These are phyloP conservation scores for Zygosaccharomyces pseudobailii DNA, from an alignment of 1,139 yeast species.

Conservation along the genomic window DNA sequence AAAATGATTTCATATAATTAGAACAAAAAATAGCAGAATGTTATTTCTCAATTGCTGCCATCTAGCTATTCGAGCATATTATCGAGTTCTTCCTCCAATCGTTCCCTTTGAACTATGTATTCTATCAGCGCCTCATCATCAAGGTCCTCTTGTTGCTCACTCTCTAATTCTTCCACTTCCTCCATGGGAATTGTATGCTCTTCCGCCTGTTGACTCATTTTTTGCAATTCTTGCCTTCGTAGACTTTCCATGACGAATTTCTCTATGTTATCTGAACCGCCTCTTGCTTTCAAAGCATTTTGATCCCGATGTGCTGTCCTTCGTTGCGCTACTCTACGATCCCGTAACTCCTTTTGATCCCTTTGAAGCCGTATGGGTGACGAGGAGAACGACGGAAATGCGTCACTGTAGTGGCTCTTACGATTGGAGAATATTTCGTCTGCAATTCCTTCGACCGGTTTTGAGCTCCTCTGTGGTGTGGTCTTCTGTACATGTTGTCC, in stretches of 20 bases:
- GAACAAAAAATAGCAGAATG: neutral
- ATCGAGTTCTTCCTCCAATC: constrained; percentile 20
- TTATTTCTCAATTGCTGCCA: no score
- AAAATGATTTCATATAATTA: no score
- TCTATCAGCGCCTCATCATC: constrained; percentile 27
- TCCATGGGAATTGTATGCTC: constrained; percentile 20
- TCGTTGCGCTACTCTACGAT: constrained; percentile 5
- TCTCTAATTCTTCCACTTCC: constrained; percentile 16
- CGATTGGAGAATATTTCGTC: constrained; percentile 7
- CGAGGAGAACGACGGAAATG: constrained; percentile 9
- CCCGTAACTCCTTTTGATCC: constrained; percentile 5
- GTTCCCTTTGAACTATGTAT: constrained; percentile 20
- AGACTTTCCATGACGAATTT: constrained; percentile 24
- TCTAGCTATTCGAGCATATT: constrained; percentile 14
- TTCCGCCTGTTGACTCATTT: constrained; percentile 21
- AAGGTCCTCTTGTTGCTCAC: constrained; percentile 18
- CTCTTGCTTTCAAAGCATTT: constrained; percentile 17
- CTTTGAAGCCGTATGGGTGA: constrained; percentile 7
- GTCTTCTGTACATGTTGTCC: neutral
- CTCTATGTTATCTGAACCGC: constrained; percentile 26
- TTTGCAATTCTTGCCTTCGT: constrained; percentile 14
- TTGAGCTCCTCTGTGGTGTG: neutral
- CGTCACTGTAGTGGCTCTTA: constrained; percentile 2
- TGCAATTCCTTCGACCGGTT: constrained; percentile 3
- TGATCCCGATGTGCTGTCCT: constrained; percentile 11